These are phyloP conservation scores for Fusarium temperatum DNA, from an alignment of 2,329 filamentous ascomycete species.

Conservation along the genomic window DNA sequence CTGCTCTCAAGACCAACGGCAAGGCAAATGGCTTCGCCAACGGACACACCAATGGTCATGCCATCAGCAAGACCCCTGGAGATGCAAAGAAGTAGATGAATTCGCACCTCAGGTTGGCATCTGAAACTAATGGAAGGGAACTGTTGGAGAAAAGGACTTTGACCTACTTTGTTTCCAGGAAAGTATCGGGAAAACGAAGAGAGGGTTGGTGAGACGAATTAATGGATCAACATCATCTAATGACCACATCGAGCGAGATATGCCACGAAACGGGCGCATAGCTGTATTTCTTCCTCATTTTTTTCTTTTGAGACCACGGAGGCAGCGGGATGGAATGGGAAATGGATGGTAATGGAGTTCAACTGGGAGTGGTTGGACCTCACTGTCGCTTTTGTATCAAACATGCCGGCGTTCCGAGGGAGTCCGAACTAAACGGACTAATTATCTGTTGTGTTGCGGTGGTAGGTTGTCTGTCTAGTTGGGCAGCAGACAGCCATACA, in stretches of 20 bases:
- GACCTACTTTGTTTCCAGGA: background rate
- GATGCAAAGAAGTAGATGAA: conserved; percentile 27
- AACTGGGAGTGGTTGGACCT: conserved; percentile 18
- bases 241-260: conserved; percentile 26
- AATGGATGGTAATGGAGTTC: conserved; percentile 26
- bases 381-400: conserved; percentile 34
- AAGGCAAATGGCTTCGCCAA: conserved; percentile 25
- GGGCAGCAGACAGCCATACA: background rate
- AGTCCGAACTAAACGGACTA: conserved; percentile 17
- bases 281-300: conserved; percentile 5
- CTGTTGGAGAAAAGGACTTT: background rate
- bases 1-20: conserved; percentile 37
- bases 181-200: conserved; percentile 2
- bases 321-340: conserved; percentile 6
- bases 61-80: conserved; percentile 28
- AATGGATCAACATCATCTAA: conserved; percentile 37
- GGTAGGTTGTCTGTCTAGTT: background rate
- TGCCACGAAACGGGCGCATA: conserved; percentile 19
- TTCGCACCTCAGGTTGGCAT: background rate
- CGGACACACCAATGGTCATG: conserved; percentile 20
- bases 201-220: conserved; percentile 29
- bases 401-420: conserved; percentile 31
- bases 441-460: conserved; percentile 13
- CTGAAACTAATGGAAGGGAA: background rate
- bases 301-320: conserved; percentile 15